Percentiles rank a stretch among this genome's conserved stretches.
Conservation (phyloP, 257 asterid species). For the Solanum dulcamara region DNA sequence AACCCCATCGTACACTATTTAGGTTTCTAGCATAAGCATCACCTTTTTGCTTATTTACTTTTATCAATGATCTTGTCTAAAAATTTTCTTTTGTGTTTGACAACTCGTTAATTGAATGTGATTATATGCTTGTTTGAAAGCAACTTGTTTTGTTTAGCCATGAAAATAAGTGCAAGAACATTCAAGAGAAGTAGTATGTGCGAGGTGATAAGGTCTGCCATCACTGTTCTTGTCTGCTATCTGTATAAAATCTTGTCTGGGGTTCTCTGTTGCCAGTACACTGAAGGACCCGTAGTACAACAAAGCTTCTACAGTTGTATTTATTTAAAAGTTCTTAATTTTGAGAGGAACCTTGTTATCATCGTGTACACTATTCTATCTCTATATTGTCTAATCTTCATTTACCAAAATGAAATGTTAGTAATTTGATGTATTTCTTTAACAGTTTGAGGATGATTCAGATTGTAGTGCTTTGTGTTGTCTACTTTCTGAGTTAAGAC, state of each 20-base stretch:
- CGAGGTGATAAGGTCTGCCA: neutral
- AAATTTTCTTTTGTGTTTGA: neutral
- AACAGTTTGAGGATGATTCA: conserved; percentile 87
- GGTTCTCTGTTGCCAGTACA: neutral
- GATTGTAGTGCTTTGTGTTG: conserved; percentile 82
- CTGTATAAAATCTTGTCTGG: neutral
- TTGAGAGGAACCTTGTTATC: neutral
- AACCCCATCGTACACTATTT: neutral
- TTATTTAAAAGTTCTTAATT: neutral
- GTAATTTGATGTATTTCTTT: neutral
- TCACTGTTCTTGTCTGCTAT: neutral
- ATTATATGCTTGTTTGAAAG: neutral
- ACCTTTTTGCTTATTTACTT: neutral
- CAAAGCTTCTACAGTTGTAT: neutral
- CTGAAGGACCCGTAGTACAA: neutral
- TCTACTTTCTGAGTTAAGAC: conserved; percentile 84
- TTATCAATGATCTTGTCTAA: neutral
- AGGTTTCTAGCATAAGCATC: neutral
- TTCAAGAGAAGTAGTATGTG: neutral
- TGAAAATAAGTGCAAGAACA: neutral
- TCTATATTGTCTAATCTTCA: neutral
- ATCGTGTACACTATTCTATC: neutral
- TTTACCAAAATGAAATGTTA: neutral
- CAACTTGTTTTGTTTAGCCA: neutral
- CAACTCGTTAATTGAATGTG: neutral